Conservation (phyloP, 352 stramenopile species). For the Globisporangium abappressorium region DNA sequence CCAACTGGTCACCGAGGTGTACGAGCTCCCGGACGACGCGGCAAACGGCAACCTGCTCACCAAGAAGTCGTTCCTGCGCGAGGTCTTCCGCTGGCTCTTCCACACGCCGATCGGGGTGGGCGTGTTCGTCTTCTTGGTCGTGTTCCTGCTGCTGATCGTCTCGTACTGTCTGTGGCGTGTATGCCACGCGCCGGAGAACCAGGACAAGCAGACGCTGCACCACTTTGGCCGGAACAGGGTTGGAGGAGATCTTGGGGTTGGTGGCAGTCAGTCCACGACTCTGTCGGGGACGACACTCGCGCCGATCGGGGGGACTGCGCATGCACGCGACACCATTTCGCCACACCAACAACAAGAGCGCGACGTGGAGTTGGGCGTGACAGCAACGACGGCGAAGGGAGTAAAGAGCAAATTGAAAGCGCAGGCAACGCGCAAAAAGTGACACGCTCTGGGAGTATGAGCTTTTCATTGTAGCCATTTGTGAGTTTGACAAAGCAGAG, state of each 20-base stretch:
- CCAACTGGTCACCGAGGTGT: constrained; percentile 42
- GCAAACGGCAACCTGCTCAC: constrained; percentile 32
- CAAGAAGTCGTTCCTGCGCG: constrained; percentile 41
- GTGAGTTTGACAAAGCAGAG: background rate
- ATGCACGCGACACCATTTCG: background rate
- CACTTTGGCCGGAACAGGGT: constrained; percentile 17
- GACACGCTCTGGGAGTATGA: background rate
- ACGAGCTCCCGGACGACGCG: constrained; percentile 21
- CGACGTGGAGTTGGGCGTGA: constrained; percentile 16
- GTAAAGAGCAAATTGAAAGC: background rate
- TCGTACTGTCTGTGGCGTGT: constrained; percentile 59
- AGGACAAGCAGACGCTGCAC: constrained; percentile 39
- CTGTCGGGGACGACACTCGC: constrained; percentile 1
- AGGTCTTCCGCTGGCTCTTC: constrained; percentile 53
- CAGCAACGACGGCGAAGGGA: background rate
- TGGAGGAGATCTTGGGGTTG: background rate
- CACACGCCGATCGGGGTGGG: constrained; percentile 36
- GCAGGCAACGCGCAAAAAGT: constrained; percentile 4
- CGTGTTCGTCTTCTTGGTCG: constrained; percentile 43
- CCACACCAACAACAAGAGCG: background rate
- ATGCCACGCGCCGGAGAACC: constrained; percentile 58
- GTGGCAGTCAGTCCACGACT: background rate
- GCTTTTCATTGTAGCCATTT: background rate
- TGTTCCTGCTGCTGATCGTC: constrained; percentile 37
- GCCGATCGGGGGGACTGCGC: background rate